These are phyloP conservation scores for Phylloporus sp. DNA, from an alignment of 768 basidiomycete species.

Conservation along the genomic window DNA sequence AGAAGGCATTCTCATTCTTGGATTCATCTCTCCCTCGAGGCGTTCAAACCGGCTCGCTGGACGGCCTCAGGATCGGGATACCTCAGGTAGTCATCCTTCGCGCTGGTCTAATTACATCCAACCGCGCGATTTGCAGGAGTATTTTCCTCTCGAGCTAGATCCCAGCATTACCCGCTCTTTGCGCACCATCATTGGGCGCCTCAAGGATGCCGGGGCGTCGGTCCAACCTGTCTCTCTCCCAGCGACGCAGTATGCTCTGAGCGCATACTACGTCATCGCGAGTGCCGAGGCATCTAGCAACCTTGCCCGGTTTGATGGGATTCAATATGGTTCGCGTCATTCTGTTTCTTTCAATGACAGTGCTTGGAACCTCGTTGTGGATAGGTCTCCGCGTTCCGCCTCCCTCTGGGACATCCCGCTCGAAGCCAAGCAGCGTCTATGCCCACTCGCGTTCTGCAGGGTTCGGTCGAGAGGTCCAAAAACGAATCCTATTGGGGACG, in stretches of 20 bases:
- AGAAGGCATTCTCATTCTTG: constrained; percentile 31
- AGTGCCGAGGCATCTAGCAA: constrained; percentile 93
- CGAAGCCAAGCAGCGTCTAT: constrained; percentile 54
- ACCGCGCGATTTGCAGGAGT: constrained; percentile 45
- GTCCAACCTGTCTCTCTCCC: constrained; percentile 74
- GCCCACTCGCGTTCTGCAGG: constrained; percentile 60
- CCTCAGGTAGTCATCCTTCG: constrained; percentile 50
- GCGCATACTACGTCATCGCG: constrained; percentile 94
- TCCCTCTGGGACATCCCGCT: constrained; percentile 37
- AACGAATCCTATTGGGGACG: constrained; percentile 83
- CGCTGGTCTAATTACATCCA: not conserved
- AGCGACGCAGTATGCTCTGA: constrained; percentile 63
- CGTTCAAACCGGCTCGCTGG: constrained; percentile 24
- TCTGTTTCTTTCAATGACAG: not conserved
- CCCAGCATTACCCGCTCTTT: constrained; percentile 40
- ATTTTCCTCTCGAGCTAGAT: constrained; percentile 69
- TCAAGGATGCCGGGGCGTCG: constrained; percentile 53
- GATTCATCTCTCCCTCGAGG: constrained; percentile 1
- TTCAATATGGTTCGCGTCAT: constrained; percentile 63
- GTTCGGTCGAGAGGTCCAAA: constrained; percentile 82
- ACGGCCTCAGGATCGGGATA: constrained; percentile 66
- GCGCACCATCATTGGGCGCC: constrained; percentile 39
- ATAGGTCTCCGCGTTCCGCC: constrained; percentile 51
- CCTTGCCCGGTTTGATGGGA: constrained; percentile 83
- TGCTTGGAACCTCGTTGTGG: not conserved